Conservation (phyloP, 1,284 basidiomycete genomes). For the Coniferiporia sulphurascens region DNA sequence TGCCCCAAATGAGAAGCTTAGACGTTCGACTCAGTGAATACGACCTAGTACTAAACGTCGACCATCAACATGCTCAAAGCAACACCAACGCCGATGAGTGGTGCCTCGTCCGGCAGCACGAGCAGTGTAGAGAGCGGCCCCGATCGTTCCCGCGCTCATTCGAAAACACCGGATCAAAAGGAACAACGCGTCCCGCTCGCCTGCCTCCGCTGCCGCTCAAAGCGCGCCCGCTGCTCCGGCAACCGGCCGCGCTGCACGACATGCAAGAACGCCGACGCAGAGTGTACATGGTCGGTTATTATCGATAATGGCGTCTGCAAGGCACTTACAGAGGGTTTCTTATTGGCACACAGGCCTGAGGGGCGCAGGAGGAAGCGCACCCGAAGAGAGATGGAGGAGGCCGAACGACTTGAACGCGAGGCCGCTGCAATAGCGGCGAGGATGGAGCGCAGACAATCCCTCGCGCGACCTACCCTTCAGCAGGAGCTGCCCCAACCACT, state of each 20-base stretch:
- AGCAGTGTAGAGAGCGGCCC: not conserved
- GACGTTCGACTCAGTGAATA: no score
- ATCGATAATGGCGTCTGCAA: not conserved
- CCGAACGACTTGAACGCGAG: constrained; percentile 25
- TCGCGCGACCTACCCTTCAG: not conserved
- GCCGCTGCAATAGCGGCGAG: constrained; percentile 11
- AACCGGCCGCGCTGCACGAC: constrained; percentile 30
- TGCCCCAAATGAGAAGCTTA: no score
- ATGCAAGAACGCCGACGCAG: constrained; percentile 29
- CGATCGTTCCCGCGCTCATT: not conserved
- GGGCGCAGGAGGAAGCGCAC: constrained; percentile 34
- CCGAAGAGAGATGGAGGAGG: constrained; percentile 34
- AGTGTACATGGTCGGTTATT: constrained; percentile 29
- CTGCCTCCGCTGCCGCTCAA: constrained; percentile 30
- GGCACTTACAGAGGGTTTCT: not conserved
- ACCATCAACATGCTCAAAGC: not conserved
- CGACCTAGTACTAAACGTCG: not conserved
- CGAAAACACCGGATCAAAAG: not conserved
- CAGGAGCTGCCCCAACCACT: not conserved
- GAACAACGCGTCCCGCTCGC: constrained; percentile 17
- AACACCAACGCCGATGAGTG: not conserved
- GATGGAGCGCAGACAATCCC: constrained; percentile 1
- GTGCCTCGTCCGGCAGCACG: not conserved
- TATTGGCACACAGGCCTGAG: constrained; percentile 21
- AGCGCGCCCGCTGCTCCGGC: constrained; percentile 34